phyloP scores from a whole-genome alignment of 2,329 filamentous ascomycete genomes.

The Aaosphaeria arxii region DNA sequence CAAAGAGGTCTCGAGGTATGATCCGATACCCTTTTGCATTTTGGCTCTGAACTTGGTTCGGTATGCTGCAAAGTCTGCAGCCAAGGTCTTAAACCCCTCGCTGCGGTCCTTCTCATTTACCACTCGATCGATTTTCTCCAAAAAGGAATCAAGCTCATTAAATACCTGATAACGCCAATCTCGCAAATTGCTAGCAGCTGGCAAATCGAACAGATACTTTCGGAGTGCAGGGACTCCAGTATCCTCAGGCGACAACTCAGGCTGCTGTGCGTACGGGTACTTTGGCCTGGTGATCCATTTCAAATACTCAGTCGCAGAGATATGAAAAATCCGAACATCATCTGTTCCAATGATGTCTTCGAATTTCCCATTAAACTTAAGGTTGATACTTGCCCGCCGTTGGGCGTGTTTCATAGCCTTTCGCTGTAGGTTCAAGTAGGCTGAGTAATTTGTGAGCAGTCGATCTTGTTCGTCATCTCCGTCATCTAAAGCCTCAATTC shows the following conservation, averaged over 20 bases:
- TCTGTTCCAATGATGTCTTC: neutral
- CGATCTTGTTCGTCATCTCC: slow-evolving; percentile 6
- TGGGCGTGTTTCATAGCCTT: slow-evolving; percentile 8
- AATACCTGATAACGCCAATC: slow-evolving; percentile 9
- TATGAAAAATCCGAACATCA: slow-evolving; percentile 5
- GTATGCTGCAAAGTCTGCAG: slow-evolving; percentile 9
- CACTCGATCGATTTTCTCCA: slow-evolving; percentile 11
- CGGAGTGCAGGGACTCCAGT: slow-evolving; percentile 17
- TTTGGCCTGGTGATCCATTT: slow-evolving; percentile 11
- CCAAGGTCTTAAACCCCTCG: slow-evolving; percentile 11
- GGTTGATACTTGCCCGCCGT: slow-evolving; percentile 6
- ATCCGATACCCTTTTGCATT: neutral
- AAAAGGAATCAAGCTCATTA: slow-evolving; percentile 2
- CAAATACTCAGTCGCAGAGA: slow-evolving; percentile 17
- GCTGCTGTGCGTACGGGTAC: slow-evolving; percentile 7
- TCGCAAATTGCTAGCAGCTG: slow-evolving; percentile 10
- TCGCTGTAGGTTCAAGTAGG: slow-evolving; percentile 8
- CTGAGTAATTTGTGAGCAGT: slow-evolving; percentile 7
- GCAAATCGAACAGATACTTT: slow-evolving; percentile 9
- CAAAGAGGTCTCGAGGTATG: neutral
- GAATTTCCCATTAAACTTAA: slow-evolving; percentile 8
- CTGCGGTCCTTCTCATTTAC: slow-evolving; percentile 9
- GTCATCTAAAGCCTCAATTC: slow-evolving; percentile 1
- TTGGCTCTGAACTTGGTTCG: neutral
- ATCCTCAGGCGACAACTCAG: slow-evolving; percentile 6